Evolutionary conservation across 2,329 filamentous ascomycete genomes (phyloP).

Genomic region (Gyromitra esculenta): DNA sequence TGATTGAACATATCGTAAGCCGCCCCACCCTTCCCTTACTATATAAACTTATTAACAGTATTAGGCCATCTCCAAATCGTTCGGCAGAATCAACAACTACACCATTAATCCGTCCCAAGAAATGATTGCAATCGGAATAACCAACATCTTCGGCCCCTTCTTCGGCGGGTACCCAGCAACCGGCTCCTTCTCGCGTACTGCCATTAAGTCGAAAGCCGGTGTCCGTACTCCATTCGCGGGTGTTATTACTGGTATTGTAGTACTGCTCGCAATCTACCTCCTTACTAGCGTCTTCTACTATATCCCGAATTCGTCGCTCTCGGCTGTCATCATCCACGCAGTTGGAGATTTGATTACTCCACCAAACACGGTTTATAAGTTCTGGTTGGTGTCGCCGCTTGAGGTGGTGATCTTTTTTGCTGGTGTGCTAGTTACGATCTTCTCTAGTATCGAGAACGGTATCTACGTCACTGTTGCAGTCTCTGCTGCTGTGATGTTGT

Average conservation of each 20-base stretch:
- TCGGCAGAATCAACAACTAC: constrained; percentile 95
- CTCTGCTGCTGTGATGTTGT: constrained; percentile 81
- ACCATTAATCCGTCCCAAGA: constrained; percentile 95
- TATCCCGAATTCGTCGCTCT: constrained; percentile 81
- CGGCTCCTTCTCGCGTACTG: constrained; percentile 94
- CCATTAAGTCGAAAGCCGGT: constrained; percentile 96
- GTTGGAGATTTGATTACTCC: constrained; percentile 92
- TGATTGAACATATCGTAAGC: constrained; percentile 87
- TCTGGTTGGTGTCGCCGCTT: constrained; percentile 90
- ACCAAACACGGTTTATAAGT: constrained; percentile 90
- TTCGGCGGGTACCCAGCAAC: constrained; percentile 91
- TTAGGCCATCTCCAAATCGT: constrained; percentile 86
- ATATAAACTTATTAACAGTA: constrained; percentile 2
- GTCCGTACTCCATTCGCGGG: constrained; percentile 91
- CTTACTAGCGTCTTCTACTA: constrained; percentile 91
- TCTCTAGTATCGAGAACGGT: constrained; percentile 87
- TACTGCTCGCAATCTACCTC: constrained; percentile 89
- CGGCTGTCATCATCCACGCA: constrained; percentile 94
- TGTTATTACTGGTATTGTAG: constrained; percentile 84
- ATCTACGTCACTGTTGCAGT: constrained; percentile 86
- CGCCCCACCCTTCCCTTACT: neutral
- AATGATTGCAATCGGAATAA: constrained; percentile 90
- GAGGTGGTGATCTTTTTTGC: constrained; percentile 93
- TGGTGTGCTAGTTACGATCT: constrained; percentile 89
- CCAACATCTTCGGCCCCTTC: constrained; percentile 89